phyloP scores from a whole-genome alignment of 2,329 filamentous ascomycete species.

The Penicillium thymicola region DNA sequence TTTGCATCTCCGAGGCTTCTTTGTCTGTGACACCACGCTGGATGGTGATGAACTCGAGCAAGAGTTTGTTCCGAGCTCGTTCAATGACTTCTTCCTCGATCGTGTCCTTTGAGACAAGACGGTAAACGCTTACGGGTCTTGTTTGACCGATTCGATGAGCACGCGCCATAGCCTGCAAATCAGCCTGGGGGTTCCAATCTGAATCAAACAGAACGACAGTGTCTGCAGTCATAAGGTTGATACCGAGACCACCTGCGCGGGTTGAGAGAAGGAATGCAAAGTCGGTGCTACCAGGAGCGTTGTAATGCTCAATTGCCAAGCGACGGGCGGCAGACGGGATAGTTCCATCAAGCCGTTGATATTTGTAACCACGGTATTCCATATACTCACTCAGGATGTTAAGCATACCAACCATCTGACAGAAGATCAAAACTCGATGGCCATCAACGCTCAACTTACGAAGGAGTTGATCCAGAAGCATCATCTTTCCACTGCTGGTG shows the following conservation, averaged over 20 bases:
- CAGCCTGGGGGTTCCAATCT: slow-evolving; percentile 94
- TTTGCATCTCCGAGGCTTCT: slow-evolving; percentile 76
- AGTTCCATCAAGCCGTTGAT: slow-evolving; percentile 91
- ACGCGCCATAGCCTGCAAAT: slow-evolving; percentile 96
- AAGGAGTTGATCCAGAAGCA: slow-evolving; percentile 92
- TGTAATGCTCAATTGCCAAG: slow-evolving; percentile 97
- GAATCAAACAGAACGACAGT: slow-evolving; percentile 98
- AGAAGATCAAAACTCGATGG: slow-evolving; percentile 96
- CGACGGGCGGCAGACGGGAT: slow-evolving; percentile 84
- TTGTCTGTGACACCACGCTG: slow-evolving; percentile 96
- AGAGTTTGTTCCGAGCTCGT: slow-evolving; percentile 92
- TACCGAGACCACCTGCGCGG: slow-evolving; percentile 92
- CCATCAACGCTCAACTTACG: slow-evolving; percentile 90
- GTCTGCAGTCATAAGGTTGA: slow-evolving; percentile 98
- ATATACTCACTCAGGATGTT: slow-evolving; percentile 95
- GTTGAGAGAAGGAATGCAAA: slow-evolving; percentile 97
- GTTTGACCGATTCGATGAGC: slow-evolving; percentile 98
- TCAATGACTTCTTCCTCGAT: slow-evolving; percentile 98
- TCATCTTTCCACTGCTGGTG: slow-evolving; percentile 98
- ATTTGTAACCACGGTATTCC: slow-evolving; percentile 87
- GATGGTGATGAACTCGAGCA: slow-evolving; percentile 95
- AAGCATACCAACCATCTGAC: slow-evolving; percentile 99
- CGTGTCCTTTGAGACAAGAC: slow-evolving; percentile 94
- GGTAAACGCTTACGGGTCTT: slow-evolving; percentile 91
- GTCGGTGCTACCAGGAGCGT: slow-evolving; percentile 90